Conservation (phyloP, 768 basidiomycete species). For the Harrya chromipes region DNA sequence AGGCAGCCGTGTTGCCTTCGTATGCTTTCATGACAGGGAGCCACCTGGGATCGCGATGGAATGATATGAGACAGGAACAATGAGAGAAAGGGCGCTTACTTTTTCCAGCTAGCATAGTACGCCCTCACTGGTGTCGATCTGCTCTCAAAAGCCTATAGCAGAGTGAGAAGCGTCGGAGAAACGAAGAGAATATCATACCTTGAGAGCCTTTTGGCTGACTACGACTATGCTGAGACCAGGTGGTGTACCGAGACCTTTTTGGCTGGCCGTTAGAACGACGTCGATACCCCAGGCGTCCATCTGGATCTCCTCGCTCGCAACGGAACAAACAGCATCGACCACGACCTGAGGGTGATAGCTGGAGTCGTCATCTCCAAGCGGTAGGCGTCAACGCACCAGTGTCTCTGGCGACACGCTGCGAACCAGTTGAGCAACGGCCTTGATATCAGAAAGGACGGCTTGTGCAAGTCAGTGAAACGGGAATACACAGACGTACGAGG, state of each 20-base stretch:
- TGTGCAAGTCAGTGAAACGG: constrained; percentile 2
- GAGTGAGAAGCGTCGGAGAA: neutral
- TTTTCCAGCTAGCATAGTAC: constrained; percentile 92
- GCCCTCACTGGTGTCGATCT: constrained; percentile 53
- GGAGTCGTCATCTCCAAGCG: neutral
- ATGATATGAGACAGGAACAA: neutral
- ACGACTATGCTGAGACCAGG: constrained; percentile 89
- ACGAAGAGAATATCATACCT: constrained; percentile 34
- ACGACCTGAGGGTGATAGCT: constrained; percentile 48
- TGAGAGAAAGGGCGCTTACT: constrained; percentile 39
- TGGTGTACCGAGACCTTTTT: constrained; percentile 91
- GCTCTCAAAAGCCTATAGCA: constrained; percentile 9
- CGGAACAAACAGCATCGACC: constrained; percentile 94
- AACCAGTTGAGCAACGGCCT: constrained; percentile 71
- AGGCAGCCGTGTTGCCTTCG: constrained; percentile 74
- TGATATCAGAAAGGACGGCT: constrained; percentile 85
- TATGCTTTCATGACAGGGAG: constrained; percentile 94
- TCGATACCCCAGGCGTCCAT: constrained; percentile 95
- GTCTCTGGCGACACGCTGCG: constrained; percentile 79
- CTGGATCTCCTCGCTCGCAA: constrained; percentile 91
- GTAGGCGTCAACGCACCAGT: constrained; percentile 45
- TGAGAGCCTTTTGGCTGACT: constrained; percentile 76
- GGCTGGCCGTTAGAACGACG: constrained; percentile 79
- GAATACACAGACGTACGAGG: no score
- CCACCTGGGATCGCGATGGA: constrained; percentile 50